These are phyloP conservation scores for Blastobotrys capitulatus DNA, from an alignment of 1,139 yeast genomes.

Conservation along the genomic window DNA sequence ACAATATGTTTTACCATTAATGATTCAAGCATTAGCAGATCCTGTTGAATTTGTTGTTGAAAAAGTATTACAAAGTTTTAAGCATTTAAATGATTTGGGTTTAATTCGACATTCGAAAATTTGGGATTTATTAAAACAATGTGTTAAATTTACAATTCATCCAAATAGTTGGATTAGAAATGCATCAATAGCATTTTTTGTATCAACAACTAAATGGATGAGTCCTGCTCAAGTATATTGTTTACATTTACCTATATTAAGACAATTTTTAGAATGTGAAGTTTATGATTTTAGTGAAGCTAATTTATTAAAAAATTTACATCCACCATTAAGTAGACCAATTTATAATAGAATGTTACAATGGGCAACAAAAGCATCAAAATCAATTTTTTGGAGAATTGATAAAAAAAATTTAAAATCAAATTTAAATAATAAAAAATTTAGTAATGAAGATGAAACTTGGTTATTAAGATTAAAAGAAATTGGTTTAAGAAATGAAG, in stretches of 20 bases:
- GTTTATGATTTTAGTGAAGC: conserved; percentile 62
- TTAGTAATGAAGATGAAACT: conserved; percentile 53
- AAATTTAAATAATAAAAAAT: not conserved
- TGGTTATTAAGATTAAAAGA: conserved; percentile 68
- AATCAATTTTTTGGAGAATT: conserved; percentile 75
- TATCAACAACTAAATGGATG: conserved; percentile 57
- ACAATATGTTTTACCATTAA: conserved; percentile 78
- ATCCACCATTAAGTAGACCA: conserved; percentile 59
- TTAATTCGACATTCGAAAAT: conserved; percentile 42
- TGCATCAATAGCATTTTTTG: conserved; percentile 54
- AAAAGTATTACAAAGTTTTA: conserved; percentile 65
- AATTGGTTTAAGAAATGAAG: conserved; percentile 64
- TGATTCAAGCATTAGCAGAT: conserved; percentile 77
- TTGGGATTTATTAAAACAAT: conserved; percentile 47
- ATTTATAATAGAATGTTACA: conserved; percentile 59
- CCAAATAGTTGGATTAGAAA: conserved; percentile 88
- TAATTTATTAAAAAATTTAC: conserved; percentile 56
- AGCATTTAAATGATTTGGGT: conserved; percentile 51
- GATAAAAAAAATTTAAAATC: conserved; percentile 19
- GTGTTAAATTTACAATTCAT: conserved; percentile 57
- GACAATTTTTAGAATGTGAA: conserved; percentile 73
- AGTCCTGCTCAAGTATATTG: conserved; percentile 78
- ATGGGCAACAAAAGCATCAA: conserved; percentile 68
- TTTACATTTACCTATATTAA: conserved; percentile 73
- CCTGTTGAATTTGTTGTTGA: conserved; percentile 78